A percentile compares a stretch with the other conserved stretches of the same genome.
Evolutionary conservation across 2,329 filamentous ascomycete genomes (phyloP).

Genomic region (Falciphora oryzae): DNA sequence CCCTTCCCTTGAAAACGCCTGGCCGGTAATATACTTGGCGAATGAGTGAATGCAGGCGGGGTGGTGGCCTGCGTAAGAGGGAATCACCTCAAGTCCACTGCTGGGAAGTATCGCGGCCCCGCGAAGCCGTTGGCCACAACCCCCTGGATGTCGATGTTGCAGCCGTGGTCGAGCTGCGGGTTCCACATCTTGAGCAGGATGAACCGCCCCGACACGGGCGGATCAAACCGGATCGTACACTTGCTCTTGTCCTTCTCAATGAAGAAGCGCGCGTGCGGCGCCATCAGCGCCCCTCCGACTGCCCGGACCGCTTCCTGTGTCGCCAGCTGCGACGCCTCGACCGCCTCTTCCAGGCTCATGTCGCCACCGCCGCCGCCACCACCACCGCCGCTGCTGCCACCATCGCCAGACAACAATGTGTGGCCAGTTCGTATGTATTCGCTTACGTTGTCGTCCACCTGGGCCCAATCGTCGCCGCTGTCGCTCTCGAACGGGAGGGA

Average conservation of each 20-base stretch:
- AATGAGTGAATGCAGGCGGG: background rate
- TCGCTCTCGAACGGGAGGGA: slow-evolving; percentile 49
- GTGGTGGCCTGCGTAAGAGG: background rate
- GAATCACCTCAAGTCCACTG: slow-evolving; percentile 51
- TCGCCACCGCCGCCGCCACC: slow-evolving; percentile 15
- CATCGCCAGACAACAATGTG: background rate
- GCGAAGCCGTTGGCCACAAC: slow-evolving; percentile 80
- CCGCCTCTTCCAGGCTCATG: slow-evolving; percentile 32
- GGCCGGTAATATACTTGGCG: background rate
- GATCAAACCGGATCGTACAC: slow-evolving; percentile 81
- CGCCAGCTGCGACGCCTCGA: slow-evolving; percentile 44
- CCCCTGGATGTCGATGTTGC: slow-evolving; percentile 85
- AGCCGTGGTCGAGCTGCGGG: slow-evolving; percentile 55
- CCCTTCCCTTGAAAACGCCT: background rate
- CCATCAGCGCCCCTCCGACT: slow-evolving; percentile 56
- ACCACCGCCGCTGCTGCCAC: slow-evolving; percentile 17
- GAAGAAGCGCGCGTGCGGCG: slow-evolving; percentile 74
- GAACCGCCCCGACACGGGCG: slow-evolving; percentile 73
- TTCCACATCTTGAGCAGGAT: slow-evolving; percentile 90
- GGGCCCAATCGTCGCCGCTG: slow-evolving; percentile 30
- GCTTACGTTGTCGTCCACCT: slow-evolving; percentile 20
- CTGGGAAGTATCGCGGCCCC: slow-evolving; percentile 78
- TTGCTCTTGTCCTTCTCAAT: slow-evolving; percentile 78
- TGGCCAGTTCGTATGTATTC: slow-evolving; percentile 7
- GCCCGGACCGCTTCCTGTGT: slow-evolving; percentile 52